Base-by-base conservation (phyloP, 495 filamentous ascomycete species). In the Oidiodendron maius region DNA sequence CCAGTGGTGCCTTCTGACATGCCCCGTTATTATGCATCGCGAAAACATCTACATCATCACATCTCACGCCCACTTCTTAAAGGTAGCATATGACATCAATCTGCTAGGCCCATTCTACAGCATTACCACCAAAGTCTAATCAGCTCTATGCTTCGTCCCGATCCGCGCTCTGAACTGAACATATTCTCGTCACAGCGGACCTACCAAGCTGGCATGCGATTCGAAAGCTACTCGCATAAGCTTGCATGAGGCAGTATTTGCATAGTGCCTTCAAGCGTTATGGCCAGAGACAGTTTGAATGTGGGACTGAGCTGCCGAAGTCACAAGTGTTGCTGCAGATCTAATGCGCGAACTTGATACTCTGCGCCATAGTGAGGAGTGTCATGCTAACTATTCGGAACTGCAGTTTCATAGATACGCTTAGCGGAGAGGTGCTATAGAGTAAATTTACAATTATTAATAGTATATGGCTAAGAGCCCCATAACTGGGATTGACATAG, bases 321-420 rank as follows among this genome's bases (percentile, higher is more conserved):
- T 49, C 17, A 46, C 48, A 16, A 16, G 21, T 3, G 44, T 54
- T n/a, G 39, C 51, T 16, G 34, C 32, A 6, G 51, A 54, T 12
- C 32, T 54, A 1, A 22, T 40, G 11, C 18, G 34, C 16, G 32
- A 37, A 21, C 5, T 30, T 30, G 26, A 30, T 30, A 30, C 12
- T 30, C 26, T 30, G 5, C 26, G 26, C 26, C 26, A 30, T 5
- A n/a, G n/a, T n/a, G n/a, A n/a, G n/a, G n/a, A n/a, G n/a, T n/a
- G n/a, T n/a, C n/a, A n/a, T n/a, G n/a, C n/a, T n/a, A n/a, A n/a
- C n/a, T n/a, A n/a, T n/a, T n/a, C n/a, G n/a, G n/a, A n/a, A n/a
- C n/a, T n/a, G n/a, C n/a, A n/a, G n/a, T n/a, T n/a, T n/a, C n/a
- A n/a, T n/a, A n/a, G n/a, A n/a, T n/a, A n/a, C n/a, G n/a, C n/a